A percentile compares a stretch with the other conserved stretches of the same genome.
Conservation (phyloP, 2,329 filamentous ascomycete species). For the Dothiorella sarmentorum region DNA sequence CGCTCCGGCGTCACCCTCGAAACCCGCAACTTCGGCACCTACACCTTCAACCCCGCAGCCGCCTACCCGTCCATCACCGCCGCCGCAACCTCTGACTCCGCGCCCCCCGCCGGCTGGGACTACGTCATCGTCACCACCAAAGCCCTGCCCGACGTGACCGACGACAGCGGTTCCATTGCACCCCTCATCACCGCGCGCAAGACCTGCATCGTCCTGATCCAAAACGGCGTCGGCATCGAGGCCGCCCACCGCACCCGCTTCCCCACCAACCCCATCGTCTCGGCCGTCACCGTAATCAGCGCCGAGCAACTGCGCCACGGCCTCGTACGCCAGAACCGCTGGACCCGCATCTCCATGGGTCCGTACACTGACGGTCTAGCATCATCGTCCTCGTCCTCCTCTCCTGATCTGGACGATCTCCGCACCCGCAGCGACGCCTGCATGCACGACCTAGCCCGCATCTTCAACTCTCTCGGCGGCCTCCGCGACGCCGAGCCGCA, state of each 20-base stretch:
- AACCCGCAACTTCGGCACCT: slow-evolving; percentile 65
- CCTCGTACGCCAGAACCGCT: slow-evolving; percentile 65
- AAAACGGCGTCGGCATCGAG: slow-evolving; percentile 62
- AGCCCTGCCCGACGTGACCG: slow-evolving; percentile 37
- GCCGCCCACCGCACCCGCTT: slow-evolving; percentile 50
- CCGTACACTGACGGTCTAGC: slow-evolving; percentile 56
- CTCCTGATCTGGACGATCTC: slow-evolving; percentile 25
- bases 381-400: slow-evolving; percentile 14
- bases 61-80: slow-evolving; percentile 60
- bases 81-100: slow-evolving; percentile 41
- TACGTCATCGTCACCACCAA: slow-evolving; percentile 49
- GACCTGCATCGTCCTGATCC: slow-evolving; percentile 57
- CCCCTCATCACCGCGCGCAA: slow-evolving; percentile 36
- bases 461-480: slow-evolving; percentile 56
- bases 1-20: slow-evolving; percentile 60
- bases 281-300: slow-evolving; percentile 54
- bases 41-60: slow-evolving; percentile 59
- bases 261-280: slow-evolving; percentile 52
- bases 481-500: slow-evolving; percentile 64
- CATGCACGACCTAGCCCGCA: slow-evolving; percentile 51
- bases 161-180: slow-evolving; percentile 35
- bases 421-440: slow-evolving; percentile 40
- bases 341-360: slow-evolving; percentile 69
- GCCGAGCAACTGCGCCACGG: slow-evolving; percentile 57
- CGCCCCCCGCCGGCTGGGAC: slow-evolving; percentile 45